Conservation (phyloP, 495 filamentous ascomycete genomes). For the Talaromyces trachyspermus region DNA sequence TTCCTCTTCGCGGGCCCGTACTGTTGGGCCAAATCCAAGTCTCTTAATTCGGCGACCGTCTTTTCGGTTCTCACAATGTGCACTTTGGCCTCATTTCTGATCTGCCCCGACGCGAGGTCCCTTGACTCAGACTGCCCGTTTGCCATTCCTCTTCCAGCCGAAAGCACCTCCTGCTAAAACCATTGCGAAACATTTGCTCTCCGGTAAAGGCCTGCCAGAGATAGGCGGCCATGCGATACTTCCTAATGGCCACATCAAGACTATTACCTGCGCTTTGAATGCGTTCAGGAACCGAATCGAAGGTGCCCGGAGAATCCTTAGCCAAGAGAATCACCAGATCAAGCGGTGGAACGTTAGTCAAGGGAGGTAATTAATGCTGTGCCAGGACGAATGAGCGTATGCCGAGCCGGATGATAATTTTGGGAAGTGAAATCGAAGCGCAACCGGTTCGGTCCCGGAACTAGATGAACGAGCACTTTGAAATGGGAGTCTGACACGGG, state of each 20-base stretch:
- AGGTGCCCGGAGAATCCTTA: constrained; percentile 81
- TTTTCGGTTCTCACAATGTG: constrained; percentile 77
- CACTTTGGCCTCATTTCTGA: constrained; percentile 84
- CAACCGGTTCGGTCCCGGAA: constrained; percentile 76
- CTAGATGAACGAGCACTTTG: constrained; percentile 81
- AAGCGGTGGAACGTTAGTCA: constrained; percentile 66
- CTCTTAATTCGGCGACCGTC: constrained; percentile 74
- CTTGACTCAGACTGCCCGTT: constrained; percentile 62
- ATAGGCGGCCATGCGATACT: constrained; percentile 87
- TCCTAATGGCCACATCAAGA: constrained; percentile 69
- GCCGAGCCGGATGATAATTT: constrained; percentile 67
- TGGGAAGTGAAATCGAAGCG: constrained; percentile 81
- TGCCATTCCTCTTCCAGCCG: constrained; percentile 93
- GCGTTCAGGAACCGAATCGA: constrained; percentile 71
- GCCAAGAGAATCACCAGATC: constrained; percentile 79
- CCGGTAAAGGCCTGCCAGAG: constrained; percentile 94
- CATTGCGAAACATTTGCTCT: constrained; percentile 87
- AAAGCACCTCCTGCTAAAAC: constrained; percentile 75
- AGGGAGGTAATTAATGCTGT: constrained; percentile 78
- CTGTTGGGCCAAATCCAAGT: constrained; percentile 76
- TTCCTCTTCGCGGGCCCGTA: constrained; percentile 56
- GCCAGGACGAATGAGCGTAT: constrained; percentile 66
- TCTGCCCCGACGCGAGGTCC: constrained; percentile 57
- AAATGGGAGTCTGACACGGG: constrained; percentile 82
- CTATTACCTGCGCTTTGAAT: constrained; percentile 71